Base-by-base conservation (phyloP, 75 land plant genomes). In the Pinus albicaulis region DNA sequence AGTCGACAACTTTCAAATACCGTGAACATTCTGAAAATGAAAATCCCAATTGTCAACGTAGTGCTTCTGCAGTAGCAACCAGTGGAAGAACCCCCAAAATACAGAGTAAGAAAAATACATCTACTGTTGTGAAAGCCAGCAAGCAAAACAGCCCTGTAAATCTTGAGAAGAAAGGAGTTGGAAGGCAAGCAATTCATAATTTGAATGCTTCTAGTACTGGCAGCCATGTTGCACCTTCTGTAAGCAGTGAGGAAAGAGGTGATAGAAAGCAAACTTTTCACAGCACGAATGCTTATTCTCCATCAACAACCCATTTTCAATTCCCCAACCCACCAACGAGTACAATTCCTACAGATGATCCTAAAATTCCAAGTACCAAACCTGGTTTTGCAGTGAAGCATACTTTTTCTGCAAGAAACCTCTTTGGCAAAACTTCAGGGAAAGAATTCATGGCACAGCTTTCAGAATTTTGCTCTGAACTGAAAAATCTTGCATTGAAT, bases 401-500 rank as follows among this genome's bases (percentile, higher is more conserved):
- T 71, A 82, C 85, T 0, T 65, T 82, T 48, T 90, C 92, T 11
- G 83, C 92, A 0, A 57, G 89, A 72, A 87, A 90, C 59, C 58
- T 87, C 59, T 86, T 89, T 31, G 38, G 38, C 2, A 64, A 28
- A 64, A 13, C 68, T 34, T 71, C 85, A 5, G 84, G 91, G 15
- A 69, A 66, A 61, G 91, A 89, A 15, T 75, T 89, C 28, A 0
- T 89, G 61, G 72, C 63, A 31, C 88, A 90, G 58, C 80, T 87
- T 7, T 59, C 89, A 13, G 89, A 90, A 60, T 87, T 87, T 60
- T 87, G 92, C 74, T 52, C 58, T 58, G 89, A 90, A 57, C 15
- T 90, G 71, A 90, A 90, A 81, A 87, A 80, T 52, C 15, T 90
- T 80, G 85, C 89, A 4, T 52, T 64, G 7, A 78, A 80, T 63